phyloP scores from a whole-genome alignment of 2,329 filamentous ascomycete genomes.

The Monilinia laxa region DNA sequence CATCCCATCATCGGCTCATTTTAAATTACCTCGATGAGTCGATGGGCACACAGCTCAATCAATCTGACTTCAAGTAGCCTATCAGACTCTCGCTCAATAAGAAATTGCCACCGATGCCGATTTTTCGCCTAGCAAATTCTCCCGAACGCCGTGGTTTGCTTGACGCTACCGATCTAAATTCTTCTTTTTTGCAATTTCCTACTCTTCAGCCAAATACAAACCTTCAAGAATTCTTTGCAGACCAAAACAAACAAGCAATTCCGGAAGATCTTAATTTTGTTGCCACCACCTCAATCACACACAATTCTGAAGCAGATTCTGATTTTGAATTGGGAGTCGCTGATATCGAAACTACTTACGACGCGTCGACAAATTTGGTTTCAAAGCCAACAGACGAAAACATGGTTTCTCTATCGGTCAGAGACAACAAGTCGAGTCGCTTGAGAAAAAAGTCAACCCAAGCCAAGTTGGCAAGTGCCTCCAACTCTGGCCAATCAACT shows the following conservation, averaged over 20 bases:
- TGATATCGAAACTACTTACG: conserved; percentile 2
- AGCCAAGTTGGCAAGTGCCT: not conserved
- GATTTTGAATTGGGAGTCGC: not conserved
- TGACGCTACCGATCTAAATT: conserved; percentile 17
- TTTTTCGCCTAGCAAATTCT: conserved; percentile 1
- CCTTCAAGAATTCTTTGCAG: not conserved
- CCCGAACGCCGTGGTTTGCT: conserved; percentile 15
- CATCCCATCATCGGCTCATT: not conserved
- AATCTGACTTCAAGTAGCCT: conserved; percentile 2
- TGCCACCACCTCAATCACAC: not conserved
- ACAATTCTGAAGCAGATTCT: conserved; percentile 1
- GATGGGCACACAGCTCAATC: no score
- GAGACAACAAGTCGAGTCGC: not conserved
- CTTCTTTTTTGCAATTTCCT: conserved; percentile 2
- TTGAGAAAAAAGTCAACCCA: not conserved
- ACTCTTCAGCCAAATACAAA: not conserved
- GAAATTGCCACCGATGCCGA: conserved; percentile 7
- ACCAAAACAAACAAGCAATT: not conserved
- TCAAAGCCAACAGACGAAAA: not conserved
- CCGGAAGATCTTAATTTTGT: not conserved
- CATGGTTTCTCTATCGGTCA: not conserved
- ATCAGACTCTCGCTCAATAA: conserved; percentile 10
- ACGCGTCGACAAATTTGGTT: not conserved
- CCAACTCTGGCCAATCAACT: not conserved
- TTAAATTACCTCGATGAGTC: not conserved